These are phyloP conservation scores for Protomyces gravidus DNA, from an alignment of 1,139 yeast species.

Conservation along the genomic window DNA sequence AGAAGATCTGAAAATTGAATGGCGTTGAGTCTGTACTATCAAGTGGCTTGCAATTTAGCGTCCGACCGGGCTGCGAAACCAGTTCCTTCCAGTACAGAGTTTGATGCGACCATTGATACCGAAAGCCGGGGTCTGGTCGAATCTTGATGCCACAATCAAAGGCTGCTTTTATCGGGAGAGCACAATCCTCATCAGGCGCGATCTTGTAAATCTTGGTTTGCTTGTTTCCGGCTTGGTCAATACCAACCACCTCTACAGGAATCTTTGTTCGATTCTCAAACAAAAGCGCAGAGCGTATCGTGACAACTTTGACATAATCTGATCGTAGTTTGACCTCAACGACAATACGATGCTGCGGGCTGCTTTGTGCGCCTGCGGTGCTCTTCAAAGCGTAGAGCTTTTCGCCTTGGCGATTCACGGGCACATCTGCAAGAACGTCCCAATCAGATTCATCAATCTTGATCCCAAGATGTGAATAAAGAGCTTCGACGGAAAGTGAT, in stretches of 20 bases:
- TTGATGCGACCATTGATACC: conserved; percentile 65
- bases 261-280: conserved; percentile 69
- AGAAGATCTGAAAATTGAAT: conserved; percentile 71
- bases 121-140: conserved; percentile 55
- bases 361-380: background rate
- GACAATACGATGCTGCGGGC: conserved; percentile 60
- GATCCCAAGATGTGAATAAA: conserved; percentile 22
- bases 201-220: conserved; percentile 33
- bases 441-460: conserved; percentile 52
- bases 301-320: conserved; percentile 73
- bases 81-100: conserved; percentile 63
- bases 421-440: conserved; percentile 52
- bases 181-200: conserved; percentile 51
- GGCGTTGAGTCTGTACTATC: conserved; percentile 40
- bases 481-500: conserved; percentile 36
- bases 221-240: conserved; percentile 37
- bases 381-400: conserved; percentile 58
- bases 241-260: conserved; percentile 49
- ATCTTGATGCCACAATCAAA: conserved; percentile 56
- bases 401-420: conserved; percentile 82
- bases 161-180: conserved; percentile 71
- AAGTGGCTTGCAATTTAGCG: conserved; percentile 60
- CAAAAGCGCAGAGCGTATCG: conserved; percentile 67
- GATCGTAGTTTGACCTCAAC: conserved; percentile 66
- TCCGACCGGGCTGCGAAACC: conserved; percentile 46